Evolutionary conservation across 441 rosid species (phyloP), one percentile per base, ranked within the genome.

Genomic region (Croton laevigatus): DNA sequence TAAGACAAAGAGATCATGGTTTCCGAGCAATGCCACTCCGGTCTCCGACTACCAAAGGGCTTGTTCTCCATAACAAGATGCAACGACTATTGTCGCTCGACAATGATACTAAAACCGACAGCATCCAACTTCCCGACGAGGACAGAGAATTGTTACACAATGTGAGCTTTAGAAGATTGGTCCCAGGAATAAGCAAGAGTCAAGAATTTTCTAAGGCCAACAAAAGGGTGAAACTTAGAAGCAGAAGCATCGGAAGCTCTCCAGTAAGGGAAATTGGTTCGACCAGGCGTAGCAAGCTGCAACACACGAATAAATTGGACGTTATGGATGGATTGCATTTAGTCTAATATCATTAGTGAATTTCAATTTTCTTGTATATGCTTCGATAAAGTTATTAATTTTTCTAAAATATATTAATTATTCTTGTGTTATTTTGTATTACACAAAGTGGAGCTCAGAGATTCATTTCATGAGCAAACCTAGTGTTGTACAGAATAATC

Each of bases 201-300:
- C 91, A 88, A 66, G 97, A 92, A 62, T 78, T 93, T 66, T 34
- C 77, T 1, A 13, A 45, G 40, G 80, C 77, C 17, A 65, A 65
- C 64, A 79, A 76, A 76, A 82, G 74, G 65, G 72, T 76, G 65
- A 74, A 71, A 74, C 65, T 79, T 6, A 80, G 78, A 75, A 85
- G 91, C 77, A 85, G 77, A 81, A 91, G 98, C 77, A 73, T 83
- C 1, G 94, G 94, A 27, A 84, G 73, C 83, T 87, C 98, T 45
- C 96, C 92, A 3, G 78, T 62, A 46, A 82, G 75, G 63, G 84
- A 69, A 40, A 51, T 66, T 5, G 52, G 73, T 37, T 27, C 32
- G 2, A 44, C 51, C 17, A 70, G 77, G 68, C 53, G 40, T 10
- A 53, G 27, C 57, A 5, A 5, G 8, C 75, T 74, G 20, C 72